Conservation (phyloP, 495 filamentous ascomycete species). For the Annulohypoxylon nitens region DNA sequence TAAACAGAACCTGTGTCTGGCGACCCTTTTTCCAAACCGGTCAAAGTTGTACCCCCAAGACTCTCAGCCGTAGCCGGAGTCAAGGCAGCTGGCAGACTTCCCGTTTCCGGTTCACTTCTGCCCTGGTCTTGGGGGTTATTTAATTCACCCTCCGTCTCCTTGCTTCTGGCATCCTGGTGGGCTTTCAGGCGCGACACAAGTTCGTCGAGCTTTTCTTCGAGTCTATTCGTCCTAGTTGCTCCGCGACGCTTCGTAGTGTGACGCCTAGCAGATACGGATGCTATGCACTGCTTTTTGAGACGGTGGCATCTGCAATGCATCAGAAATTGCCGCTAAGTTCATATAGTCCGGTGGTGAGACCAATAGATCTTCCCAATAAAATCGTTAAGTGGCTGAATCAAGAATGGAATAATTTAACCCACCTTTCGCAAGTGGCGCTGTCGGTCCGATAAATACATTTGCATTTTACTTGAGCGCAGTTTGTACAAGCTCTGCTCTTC, state of each 20-base stretch:
- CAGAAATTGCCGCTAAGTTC: conserved; percentile 3
- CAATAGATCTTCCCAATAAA: not conserved
- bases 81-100: conserved; percentile 8
- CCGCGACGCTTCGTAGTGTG: conserved; percentile 44
- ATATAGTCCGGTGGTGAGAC: not conserved
- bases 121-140: conserved; percentile 48
- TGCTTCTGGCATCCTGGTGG: conserved; percentile 27
- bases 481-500: conserved; percentile 64
- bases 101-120: conserved; percentile 14
- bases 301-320: conserved; percentile 60
- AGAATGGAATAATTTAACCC: conserved; percentile 23
- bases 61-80: conserved; percentile 17
- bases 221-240: conserved; percentile 53
- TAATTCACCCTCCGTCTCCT: conserved; percentile 51
- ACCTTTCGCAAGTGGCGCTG: conserved; percentile 63
- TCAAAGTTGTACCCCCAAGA: conserved; percentile 18
- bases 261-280: conserved; percentile 53
- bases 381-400: not conserved
- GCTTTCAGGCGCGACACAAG: conserved; percentile 62
- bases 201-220: conserved; percentile 67
- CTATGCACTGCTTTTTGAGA: conserved; percentile 60
- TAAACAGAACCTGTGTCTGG: conserved; percentile 20
- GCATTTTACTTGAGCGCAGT: conserved; percentile 66
- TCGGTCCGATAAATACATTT: conserved; percentile 60
- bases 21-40: conserved; percentile 4